Base-by-base conservation (phyloP, 2,329 filamentous ascomycete genomes). In the Sporothrix brasiliensis region DNA sequence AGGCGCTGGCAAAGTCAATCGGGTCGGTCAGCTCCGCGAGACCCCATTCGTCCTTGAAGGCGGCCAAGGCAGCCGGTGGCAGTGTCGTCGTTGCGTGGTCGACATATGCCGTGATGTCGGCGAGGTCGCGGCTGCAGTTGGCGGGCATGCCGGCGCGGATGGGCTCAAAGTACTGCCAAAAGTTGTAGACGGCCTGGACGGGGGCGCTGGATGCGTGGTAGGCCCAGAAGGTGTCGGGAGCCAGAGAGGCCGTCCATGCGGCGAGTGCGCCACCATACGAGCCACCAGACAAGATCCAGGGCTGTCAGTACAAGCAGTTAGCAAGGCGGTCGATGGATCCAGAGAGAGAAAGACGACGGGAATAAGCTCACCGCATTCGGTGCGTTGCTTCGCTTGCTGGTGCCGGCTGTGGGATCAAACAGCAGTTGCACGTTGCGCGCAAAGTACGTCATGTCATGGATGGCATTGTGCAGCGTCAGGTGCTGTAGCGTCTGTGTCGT, bases 151-250 rank as follows among this genome's bases (percentile, higher is more conserved):
- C 86, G 44, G 84, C 74, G 74, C 86, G 83, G n/a, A 88, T 80
- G 0, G 86, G 86, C 4, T 79, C 74, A 74, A 87, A 88, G 74
- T 88, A 89, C 76, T 84, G 79, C 85, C 85, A 89, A 75, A 84
- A 88, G 76, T 89, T 80, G 30, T 82, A 81, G 47, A 88, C 82
- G 0, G 84, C 83, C 74, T 89, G 78, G 0, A 88, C 85, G 0
- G 85, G 84, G 0, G 83, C 87, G 75, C 83, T 85, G 41, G 84
- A 85, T 3, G 86, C 79, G 76, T 87, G 85, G 73, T 88, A 88
- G 1, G 86, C 86, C 86, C 86, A 88, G 77, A 87, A 86, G 0
- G 85, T 87, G 7, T 84, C 86, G 0, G 86, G 85, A 1, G 81
- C 78, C 2, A 83, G 72, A 73, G 82, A 83, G 49, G 84, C 83